Base-by-base conservation (phyloP, 1,284 basidiomycete genomes). In the Schizophyllum amplum region DNA sequence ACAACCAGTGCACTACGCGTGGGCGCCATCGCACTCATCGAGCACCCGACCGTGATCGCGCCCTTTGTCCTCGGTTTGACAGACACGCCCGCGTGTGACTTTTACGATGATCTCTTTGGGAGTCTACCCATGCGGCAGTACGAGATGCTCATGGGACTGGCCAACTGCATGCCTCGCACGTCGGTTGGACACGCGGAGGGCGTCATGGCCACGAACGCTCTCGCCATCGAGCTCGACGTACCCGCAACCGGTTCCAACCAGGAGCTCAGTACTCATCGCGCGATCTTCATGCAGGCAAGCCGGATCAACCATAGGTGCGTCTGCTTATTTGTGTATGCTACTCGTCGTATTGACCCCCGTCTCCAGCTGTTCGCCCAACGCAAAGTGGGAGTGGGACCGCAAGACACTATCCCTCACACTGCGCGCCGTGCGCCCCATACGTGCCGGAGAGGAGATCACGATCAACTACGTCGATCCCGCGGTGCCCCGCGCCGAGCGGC, bases 241-340 rank as follows among this genome's bases (percentile, higher is more conserved):
- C 65, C 68, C 13, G 53, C 61, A 17, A 61, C 56, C 7, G 57
- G 54, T 4, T 57, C 59, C 2, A 53, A 65, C 51, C 55, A 64
- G 1, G 66, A 71, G 58, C 55, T 71, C 21, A 27, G 62, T 5
- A 65, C 64, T 5, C 72, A 75, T 59, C 66, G 68, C 2, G 74
- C 64, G 1, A 46, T 77, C 0, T 77, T 76, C 55, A 61, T 72
- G 17, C 63, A 68, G 42, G 64, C 67, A 5, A 74, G 72, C 55
- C 64, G 70, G 22, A 72, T 71, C 55, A 76, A 77, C 59, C 75
- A 77, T 60, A 75, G 74, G 74, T 74, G 56, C 51, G 69, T 56
- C 17, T 47, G 13, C 4, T 27, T n/a, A 20, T 5, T 53, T 20
- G 20, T 52, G 21, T 20, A 24, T 25, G 5, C 46, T n/a, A 21